Conservation (phyloP, 805 yeast genomes). For the Yamadazyma tumulicola region DNA sequence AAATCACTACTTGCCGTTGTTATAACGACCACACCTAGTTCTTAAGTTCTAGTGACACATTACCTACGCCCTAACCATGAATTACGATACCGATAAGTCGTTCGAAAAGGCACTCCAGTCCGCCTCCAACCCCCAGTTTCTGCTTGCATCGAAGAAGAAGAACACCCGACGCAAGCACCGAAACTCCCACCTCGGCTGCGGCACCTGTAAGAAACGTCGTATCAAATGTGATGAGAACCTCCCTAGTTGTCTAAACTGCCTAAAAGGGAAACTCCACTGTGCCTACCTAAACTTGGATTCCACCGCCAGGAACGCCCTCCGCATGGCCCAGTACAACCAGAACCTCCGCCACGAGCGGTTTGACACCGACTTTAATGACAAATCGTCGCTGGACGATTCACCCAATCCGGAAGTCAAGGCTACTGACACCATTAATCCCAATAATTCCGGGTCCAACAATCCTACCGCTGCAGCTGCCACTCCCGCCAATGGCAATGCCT, state of each 20-base stretch:
- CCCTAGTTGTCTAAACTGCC: slow-evolving; percentile 48
- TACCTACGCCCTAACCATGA: background rate
- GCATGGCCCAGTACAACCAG: slow-evolving; percentile 48
- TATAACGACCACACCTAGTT: no score
- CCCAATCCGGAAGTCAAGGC: background rate
- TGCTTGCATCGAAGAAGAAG: slow-evolving; percentile 25
- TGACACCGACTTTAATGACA: slow-evolving; percentile 3
- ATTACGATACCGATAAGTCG: slow-evolving; percentile 9
- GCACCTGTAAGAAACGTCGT: slow-evolving; percentile 51
- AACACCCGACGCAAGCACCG: slow-evolving; percentile 57
- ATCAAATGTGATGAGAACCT: slow-evolving; percentile 51
- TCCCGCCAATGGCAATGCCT: slow-evolving; percentile 13
- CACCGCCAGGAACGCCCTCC: slow-evolving; percentile 46
- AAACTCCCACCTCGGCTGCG: slow-evolving; percentile 75
- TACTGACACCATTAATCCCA: no score
- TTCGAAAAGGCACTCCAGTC: slow-evolving; percentile 13
- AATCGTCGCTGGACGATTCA: background rate
- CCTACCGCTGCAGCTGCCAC: background rate
- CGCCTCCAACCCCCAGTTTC: slow-evolving; percentile 14
- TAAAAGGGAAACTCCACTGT: slow-evolving; percentile 44
- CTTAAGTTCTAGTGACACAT: no score
- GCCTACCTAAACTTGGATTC: slow-evolving; percentile 46
- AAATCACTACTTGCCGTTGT: no score
- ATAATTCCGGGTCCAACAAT: no score
- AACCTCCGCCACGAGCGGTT: slow-evolving; percentile 23